Evolutionary conservation across 2,329 filamentous ascomycete genomes (phyloP), one percentile per base, ranked within the genome.

Genomic region (Sclerotinia nivalis): DNA sequence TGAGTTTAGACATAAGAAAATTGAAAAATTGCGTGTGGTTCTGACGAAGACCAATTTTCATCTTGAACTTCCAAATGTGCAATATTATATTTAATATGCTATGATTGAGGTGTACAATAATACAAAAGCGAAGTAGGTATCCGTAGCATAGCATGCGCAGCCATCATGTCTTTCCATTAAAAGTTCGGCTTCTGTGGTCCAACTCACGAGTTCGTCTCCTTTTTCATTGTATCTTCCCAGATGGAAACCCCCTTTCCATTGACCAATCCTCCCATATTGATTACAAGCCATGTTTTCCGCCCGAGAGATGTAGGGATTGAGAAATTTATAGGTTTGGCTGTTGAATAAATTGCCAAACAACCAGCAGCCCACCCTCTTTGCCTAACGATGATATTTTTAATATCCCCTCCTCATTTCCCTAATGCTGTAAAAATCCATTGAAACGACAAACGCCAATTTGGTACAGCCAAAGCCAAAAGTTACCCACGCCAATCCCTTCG

Each of bases 381-480:
- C 31, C 45, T 22, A 20, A 25, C 43, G 22, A 25, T 52, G 31
- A 50, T 64, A 40, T 22, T 64, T 12, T 40, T 15, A 28, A n/a
- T 20, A 64, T 64, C n/a, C 22, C 60, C 47, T 64, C 61, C 22
- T 52, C 47, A 22, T 40, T 64, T 34, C 61, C 34, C 37, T 28
- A 22, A 50, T 52, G 31, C 31, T 20, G 34, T 25, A 25, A 37
- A 64, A 31, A 13, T 34, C 28, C 59, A 47, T 34, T 47, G 25
- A 40, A 64, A 50, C 28, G n/a, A 50, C 20, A 52, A 64, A 64
- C 61, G 61, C 61, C 61, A n/a, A 52, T 28, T 40, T 64, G 31
- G 40, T 64, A 40, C 61, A 64, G 61, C 61, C 31, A 52, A 52
- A 64, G 31, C 47, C 61, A 50, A 64, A 52, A 64, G 47, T 25